Base-by-base conservation (phyloP, 108 stramenopile species). In the Hondaea fermentalgiana region DNA sequence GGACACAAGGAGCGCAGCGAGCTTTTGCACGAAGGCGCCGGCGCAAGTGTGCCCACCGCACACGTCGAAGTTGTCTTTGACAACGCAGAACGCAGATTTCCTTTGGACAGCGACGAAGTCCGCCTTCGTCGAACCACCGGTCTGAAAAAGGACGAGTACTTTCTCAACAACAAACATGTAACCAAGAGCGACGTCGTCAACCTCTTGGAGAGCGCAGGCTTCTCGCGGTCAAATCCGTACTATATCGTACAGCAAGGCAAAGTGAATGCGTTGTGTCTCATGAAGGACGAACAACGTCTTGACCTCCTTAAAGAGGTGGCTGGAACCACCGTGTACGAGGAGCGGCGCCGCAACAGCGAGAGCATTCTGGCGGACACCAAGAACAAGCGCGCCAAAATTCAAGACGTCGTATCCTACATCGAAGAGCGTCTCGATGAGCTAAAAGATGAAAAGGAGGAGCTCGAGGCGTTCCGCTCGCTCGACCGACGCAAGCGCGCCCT, bases 181-280 rank as follows among this genome's bases (percentile, higher is more conserved):
- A 95, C 95, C 89, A 88, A 98, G 90, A 95, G 94, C 76, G 98
- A 98, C 90, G 96, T 99, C 45, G 95, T 93, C 91, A 92, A 92
- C 60, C 91, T 99, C 69, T 91, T 99, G 42, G 99, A 99, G 91
- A 96, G 96, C 10, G 99, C 99, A 25, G 99, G 99, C 8, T 99
- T 99, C 91, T 96, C 96, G 76, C 96, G 96, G 91, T 93, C 94
- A 47, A 99, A 99, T 93, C 99, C 99, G 4, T 99, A 99, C 94
- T 99, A 98, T 91, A 99, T 99, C 90, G 98, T 99, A 58, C 97
- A 99, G 93, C 98, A 98, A 93, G 99, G 99, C 19, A 99, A 99
- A 89, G 98, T 99, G 87, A 96, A 97, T 88, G 95, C 95, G 5
- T 90, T 99, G 45, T 98, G 97, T 88, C 94, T 96, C 90, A 99